A percentile compares a stretch with the other conserved stretches of the same genome.
Evolutionary conservation across 495 filamentous ascomycete genomes (phyloP).

Genomic region (Lasiosphaeria miniovina): DNA sequence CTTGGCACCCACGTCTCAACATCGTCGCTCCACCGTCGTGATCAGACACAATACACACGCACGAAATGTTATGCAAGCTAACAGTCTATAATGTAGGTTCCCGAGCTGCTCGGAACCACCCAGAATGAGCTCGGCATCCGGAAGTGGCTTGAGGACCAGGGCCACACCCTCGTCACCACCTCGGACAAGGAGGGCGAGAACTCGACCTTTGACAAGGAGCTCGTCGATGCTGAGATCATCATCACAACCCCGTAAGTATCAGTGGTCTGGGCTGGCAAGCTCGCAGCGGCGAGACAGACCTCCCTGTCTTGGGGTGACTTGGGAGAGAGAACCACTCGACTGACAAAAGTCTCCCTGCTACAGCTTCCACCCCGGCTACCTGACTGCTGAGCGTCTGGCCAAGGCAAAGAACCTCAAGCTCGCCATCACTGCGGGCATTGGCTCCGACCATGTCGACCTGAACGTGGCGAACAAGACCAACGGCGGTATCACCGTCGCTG

Average conservation of each 20-base stretch:
- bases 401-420: constrained; percentile 99
- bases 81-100: constrained; percentile 52
- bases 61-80: not conserved
- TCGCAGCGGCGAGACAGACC: too few relatives aligned
- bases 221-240: constrained; percentile 96
- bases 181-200: constrained; percentile 92
- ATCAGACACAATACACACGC: not conserved
- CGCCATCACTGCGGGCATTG: constrained; percentile 94
- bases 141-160: constrained; percentile 93
- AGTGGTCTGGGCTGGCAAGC: too few relatives aligned
- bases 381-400: constrained; percentile 91
- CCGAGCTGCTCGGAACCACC: constrained; percentile 84
- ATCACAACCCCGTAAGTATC: constrained; percentile 89
- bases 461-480: constrained; percentile 98
- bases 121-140: constrained; percentile 97
- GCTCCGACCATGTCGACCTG: constrained; percentile 96
- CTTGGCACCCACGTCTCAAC: not conserved
- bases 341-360: not conserved
- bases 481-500: constrained; percentile 93
- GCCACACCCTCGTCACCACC: constrained; percentile 94
- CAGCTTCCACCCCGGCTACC: constrained; percentile 98
- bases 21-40: not conserved
- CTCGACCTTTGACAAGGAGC: constrained; percentile 90
- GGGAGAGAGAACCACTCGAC: not conserved
- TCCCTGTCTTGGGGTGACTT: too few relatives aligned